These are phyloP conservation scores for Mallotus japonicus DNA, from an alignment of 441 rosid genomes.

Conservation along the genomic window DNA sequence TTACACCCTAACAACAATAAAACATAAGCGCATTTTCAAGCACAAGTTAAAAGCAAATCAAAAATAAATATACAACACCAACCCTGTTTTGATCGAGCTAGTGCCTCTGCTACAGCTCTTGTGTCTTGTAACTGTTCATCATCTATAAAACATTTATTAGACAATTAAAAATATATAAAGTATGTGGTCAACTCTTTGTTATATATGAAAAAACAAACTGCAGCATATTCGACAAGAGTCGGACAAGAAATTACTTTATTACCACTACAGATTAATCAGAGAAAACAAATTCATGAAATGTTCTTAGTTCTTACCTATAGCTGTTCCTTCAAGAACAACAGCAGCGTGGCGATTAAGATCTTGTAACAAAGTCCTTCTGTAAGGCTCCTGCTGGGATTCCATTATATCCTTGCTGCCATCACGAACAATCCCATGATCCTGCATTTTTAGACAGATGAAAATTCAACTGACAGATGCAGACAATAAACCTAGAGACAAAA, in stretches of 20 bases:
- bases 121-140: conserved; percentile 72
- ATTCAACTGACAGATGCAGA: not conserved
- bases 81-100: conserved; percentile 70
- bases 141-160: conserved; percentile 40
- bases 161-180: conserved; percentile 8
- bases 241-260: conserved; percentile 9
- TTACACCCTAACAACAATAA: conserved; percentile 29
- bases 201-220: conserved; percentile 9
- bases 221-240: conserved; percentile 2
- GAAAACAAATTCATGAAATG: conserved; percentile 21
- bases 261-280: conserved; percentile 13
- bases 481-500: not conserved
- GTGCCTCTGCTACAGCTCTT: conserved; percentile 80
- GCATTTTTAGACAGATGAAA: conserved; percentile 18
- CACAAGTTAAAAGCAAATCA: conserved; percentile 12
- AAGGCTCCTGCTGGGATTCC: conserved; percentile 54
- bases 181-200: too few species aligned
- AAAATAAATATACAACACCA: conserved; percentile 18
- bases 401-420: conserved; percentile 60
- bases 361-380: conserved; percentile 72
- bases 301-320: conserved; percentile 55
- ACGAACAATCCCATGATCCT: conserved; percentile 82
- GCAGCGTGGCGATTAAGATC: conserved; percentile 91
- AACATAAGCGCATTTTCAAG: conserved; percentile 12
- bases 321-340: conserved; percentile 89